Evolutionary conservation across 2,329 filamentous ascomycete genomes (phyloP), one percentile per base, ranked within the genome.

Genomic region (Cadophora gregata): DNA sequence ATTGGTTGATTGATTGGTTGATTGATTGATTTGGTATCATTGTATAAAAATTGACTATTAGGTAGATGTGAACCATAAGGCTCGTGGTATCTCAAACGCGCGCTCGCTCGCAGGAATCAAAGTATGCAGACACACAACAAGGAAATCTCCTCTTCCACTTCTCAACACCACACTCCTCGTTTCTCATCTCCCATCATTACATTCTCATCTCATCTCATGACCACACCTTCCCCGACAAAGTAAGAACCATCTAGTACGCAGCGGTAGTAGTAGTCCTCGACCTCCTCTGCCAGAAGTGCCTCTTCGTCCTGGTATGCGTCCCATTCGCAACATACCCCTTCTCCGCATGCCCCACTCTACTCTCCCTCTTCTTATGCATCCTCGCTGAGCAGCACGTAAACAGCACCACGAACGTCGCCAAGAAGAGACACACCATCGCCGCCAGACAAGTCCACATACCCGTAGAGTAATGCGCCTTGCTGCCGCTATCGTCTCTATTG

Each of bases 401-500:
- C 72, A 90, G 84, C 65, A 90, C 82, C 59, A 90, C 71, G 62
- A 87, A 68, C 24, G 84, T 83, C 9, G 82, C 88, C 29, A 89
- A 66, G 62, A 90, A 81, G 24, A 83, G 79, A 71, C 82, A 81
- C 67, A 88, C 79, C 69, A 85, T 85, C 1, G 84, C 83, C 8
- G 79, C 87, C 16, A 90, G 79, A 1, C 85, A 77, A 10, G 85
- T 85, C 88, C 88, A 91, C 50, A 88, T 82, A 19, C 81, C 88
- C 3, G 80, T 73, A 36, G 83, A 82, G 77, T 82, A 91, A 50
- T 76, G 74, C 25, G 88, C 87, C 21, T 73, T 75, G 68, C 77
- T 78, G 67, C 76, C 78, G 9, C 67, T 75, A 55, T 74, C 75
- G 64, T 80, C 75, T 51, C 79, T 74, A 75, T 88, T 87, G 75